Evolutionary conservation across 352 stramenopile genomes (phyloP), one percentile per base, ranked within the genome.

Genomic region (Pythium utonaiense): DNA sequence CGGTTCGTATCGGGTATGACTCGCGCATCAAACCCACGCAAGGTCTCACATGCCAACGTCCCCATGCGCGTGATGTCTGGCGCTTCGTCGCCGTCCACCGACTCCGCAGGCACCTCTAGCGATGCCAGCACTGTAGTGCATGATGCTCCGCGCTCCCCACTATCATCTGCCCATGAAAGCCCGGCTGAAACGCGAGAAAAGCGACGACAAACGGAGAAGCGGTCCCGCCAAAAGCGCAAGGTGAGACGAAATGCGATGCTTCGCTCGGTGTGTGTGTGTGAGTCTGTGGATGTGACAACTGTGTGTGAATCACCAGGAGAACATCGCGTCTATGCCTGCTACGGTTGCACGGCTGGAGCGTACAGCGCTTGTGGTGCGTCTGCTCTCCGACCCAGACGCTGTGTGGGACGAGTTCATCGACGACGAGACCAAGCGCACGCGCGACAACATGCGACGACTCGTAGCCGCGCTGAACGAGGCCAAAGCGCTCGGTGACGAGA

Each of bases 361-460:
- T 28, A 24, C 34, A 10, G 55, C 42, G 24, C 22, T 48, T 1
- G 47, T 53, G 1, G 22, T 62, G 21, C 45, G 38, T 17, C 34
- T 48, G 17, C n/a, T 53, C 13, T 34, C 8, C 21, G 55, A 54
- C 9, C 7, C 41, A 5, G 55, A 62, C 28, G 55, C 30, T 17
- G 25, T 59, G 3, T 60, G 53, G 53, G 40, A 51, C 13, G 53
- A 54, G 21, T 62, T 62, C 42, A 27, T 53, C 2, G 57, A 64
- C 14, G 47, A 49, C 3, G 28, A 57, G 3, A 22, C 48, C 5
- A 38, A 31, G n/a, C 45, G 34, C 1, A 17, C 52, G 17, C 57
- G 45, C 10, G 12, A 27, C 17, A 30, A 27, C 9, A 40, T 63
- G 13, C 55, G 42, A 10, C 38, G 17, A 1, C 25, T 50, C 30